Percentiles rank a stretch among this genome's conserved stretches.
These are phyloP conservation scores for Triangularia setosa DNA, from an alignment of 2,329 filamentous ascomycete genomes.

Conservation along the genomic window DNA sequence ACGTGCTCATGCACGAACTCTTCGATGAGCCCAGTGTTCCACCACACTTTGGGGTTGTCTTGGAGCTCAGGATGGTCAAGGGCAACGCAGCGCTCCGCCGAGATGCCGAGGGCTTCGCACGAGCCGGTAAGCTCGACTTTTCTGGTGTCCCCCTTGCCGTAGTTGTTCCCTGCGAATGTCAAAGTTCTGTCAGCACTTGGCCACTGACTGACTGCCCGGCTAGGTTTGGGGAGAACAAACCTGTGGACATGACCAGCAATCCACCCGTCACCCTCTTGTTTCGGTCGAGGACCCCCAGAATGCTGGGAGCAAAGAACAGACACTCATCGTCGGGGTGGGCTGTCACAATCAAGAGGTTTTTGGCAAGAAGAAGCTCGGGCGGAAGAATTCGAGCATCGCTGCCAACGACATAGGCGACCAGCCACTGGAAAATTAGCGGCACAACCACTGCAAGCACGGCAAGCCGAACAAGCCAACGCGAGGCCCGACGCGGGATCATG, in stretches of 20 bases:
- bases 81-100: conserved; percentile 29
- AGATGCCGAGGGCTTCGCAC: conserved; percentile 30
- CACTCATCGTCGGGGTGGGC: conserved; percentile 40
- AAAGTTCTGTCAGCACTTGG: neutral
- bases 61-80: conserved; percentile 35
- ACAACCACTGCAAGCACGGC: conserved; percentile 17
- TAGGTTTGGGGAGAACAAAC: conserved; percentile 11
- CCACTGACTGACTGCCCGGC: neutral
- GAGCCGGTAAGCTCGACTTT: conserved; percentile 30
- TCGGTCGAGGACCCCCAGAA: conserved; percentile 31
- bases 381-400: conserved; percentile 36
- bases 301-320: conserved; percentile 32
- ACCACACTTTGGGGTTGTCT: conserved; percentile 38
- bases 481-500: conserved; percentile 21
- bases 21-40: conserved; percentile 34
- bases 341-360: conserved; percentile 37
- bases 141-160: conserved; percentile 30
- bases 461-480: conserved; percentile 21
- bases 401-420: conserved; percentile 35
- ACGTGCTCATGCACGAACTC: conserved; percentile 33
- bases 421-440: conserved; percentile 34
- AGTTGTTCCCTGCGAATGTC: conserved; percentile 26
- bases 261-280: conserved; percentile 27
- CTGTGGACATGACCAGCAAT: conserved; percentile 33
- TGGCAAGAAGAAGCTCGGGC: conserved; percentile 31